phyloP scores from a whole-genome alignment of 208 protist species.

The Crithidia expoeki region DNA sequence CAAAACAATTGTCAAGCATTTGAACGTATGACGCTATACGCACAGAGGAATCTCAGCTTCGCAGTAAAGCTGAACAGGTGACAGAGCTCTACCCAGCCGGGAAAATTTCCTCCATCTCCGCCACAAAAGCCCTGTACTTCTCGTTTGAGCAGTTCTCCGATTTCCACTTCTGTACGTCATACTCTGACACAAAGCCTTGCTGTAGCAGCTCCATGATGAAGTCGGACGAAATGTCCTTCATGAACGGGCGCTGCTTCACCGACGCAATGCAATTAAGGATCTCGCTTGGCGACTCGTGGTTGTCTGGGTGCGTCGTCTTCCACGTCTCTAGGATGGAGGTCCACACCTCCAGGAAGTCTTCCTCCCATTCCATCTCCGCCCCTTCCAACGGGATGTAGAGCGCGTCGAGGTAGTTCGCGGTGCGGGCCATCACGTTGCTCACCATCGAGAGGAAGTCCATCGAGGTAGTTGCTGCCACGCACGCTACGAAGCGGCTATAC shows the following conservation, averaged over 20 bases:
- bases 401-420: conserved; percentile 84
- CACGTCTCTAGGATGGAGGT: conserved; percentile 49
- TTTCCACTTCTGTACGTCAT: conserved; percentile 28
- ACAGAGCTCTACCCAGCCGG: conserved; percentile 13
- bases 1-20: too few species aligned
- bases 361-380: conserved; percentile 69
- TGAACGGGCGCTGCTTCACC: conserved; percentile 63
- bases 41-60: too few species aligned
- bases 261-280: conserved; percentile 61
- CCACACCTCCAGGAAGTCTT: conserved; percentile 83
- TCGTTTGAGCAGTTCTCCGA: conserved; percentile 31
- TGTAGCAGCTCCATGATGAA: conserved; percentile 72
- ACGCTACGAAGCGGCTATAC: conserved; percentile 64
- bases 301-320: conserved; percentile 28
- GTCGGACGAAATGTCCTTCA: conserved; percentile 74
- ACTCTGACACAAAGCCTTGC: conserved; percentile 26
- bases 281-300: conserved; percentile 22
- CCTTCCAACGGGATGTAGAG: conserved; percentile 49
- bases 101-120: conserved; percentile 35
- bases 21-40: not conserved
- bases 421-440: conserved; percentile 78
- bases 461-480: conserved; percentile 41
- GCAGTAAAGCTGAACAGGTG: too few species aligned
- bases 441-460: conserved; percentile 60
- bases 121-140: conserved; percentile 33